phyloP scores from a whole-genome alignment of 2,329 filamentous ascomycete genomes.

The Lomentospora prolificans region DNA sequence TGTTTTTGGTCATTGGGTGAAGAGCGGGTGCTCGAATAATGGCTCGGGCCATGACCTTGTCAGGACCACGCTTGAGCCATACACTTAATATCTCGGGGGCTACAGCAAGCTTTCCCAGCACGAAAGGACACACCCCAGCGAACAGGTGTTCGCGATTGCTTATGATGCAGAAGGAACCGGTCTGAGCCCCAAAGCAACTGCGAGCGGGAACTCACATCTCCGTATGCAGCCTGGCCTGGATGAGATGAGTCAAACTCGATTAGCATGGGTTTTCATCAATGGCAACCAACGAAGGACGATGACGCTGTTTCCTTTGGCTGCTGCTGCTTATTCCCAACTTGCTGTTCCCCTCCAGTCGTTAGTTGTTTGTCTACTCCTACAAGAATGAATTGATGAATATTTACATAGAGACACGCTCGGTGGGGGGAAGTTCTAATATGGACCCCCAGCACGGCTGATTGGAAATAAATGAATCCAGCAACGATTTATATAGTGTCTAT shows the following conservation, averaged over 20 bases:
- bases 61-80: background rate
- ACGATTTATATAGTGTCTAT: background rate
- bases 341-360: background rate
- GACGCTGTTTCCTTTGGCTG: background rate
- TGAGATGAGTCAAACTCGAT: no score
- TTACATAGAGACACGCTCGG: no score
- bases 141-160: background rate
- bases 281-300: background rate
- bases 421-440: background rate
- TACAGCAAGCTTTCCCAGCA: background rate
- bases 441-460: background rate
- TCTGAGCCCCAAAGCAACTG: background rate
- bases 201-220: background rate
- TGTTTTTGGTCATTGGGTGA: background rate
- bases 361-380: background rate
- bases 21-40: background rate
- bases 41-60: background rate
- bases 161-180: background rate
- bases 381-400: background rate
- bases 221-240: background rate
- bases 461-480: slow-evolving; percentile 1
- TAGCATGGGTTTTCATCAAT: background rate
- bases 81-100: background rate
- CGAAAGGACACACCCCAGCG: background rate
- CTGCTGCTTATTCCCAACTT: background rate